These are phyloP conservation scores for Lentithecium fluviatile DNA, from an alignment of 495 filamentous ascomycete genomes.

Conservation along the genomic window DNA sequence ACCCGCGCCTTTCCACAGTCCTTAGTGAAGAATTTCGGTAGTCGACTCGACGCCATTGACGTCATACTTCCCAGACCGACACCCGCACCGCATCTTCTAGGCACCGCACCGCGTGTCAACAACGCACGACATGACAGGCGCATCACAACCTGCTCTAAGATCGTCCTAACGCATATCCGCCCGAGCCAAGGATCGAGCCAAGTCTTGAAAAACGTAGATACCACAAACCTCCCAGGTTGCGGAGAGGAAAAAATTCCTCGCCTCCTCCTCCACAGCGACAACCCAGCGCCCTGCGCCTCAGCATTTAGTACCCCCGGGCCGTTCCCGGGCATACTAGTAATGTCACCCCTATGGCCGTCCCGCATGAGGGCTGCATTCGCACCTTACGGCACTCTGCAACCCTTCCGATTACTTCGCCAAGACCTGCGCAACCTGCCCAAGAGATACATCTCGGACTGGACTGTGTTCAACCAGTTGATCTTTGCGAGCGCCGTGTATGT, in stretches of 20 bases:
- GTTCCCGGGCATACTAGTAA: background rate
- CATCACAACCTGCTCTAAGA: background rate
- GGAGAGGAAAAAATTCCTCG: constrained; percentile 9
- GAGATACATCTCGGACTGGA: constrained; percentile 67
- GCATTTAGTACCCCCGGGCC: no score
- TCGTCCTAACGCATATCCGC: no score
- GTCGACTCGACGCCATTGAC: no score
- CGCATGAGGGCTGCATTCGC: no score
- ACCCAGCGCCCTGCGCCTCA: no score
- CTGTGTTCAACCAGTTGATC: constrained; percentile 66
- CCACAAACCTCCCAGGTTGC: background rate
- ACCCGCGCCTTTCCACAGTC: no score
- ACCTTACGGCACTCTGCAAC: constrained; percentile 34
- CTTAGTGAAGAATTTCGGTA: no score
- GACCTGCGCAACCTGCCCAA: constrained; percentile 56
- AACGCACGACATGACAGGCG: background rate
- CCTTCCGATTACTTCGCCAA: constrained; percentile 62
- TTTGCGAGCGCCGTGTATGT: constrained; percentile 71
- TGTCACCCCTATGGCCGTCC: background rate
- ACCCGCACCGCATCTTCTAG: no score
- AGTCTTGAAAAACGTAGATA: background rate
- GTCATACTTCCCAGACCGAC: no score
- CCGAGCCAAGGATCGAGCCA: no score
- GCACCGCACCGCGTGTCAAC: no score
- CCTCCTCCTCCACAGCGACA: no score